Evolutionary conservation across 805 yeast genomes (phyloP), one percentile per base, ranked within the genome.

Genomic region (Metschnikowia proteae): DNA sequence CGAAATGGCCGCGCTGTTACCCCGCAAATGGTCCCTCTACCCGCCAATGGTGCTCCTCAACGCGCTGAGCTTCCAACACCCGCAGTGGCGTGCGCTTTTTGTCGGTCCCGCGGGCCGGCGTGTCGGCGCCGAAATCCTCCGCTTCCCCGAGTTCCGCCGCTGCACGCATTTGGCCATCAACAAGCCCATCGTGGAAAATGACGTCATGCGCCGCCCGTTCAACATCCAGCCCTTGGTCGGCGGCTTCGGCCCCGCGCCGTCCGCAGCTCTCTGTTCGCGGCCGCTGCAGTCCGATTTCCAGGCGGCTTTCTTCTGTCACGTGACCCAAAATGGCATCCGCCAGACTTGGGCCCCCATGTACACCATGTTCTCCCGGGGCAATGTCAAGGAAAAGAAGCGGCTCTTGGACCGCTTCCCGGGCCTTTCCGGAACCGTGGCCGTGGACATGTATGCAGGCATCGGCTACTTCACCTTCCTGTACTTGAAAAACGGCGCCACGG

Each of bases 321-420:
- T 75, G 1, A 66, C 72, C 2, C 96, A 88, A 58, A 87, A 89
- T 62, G 90, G 89, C 1, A 80, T 88, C 3, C 70, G 62, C 53
- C 96, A 88, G 59, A 74, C 78, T 7, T 88, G 96, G 96, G 88
- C 92, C 5, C 96, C 96, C 1, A 62, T 75, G 47, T 84, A 81
- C 59, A 87, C 96, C 1, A 88, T 88, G 96, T 89, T 89, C 61
- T 83, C 91, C 43, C 66, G 96, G 17, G 96, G 96, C 1, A 88
- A 88, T 61, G 79, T 89, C 57, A 85, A 85, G 54, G 96, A 88
- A 60, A 88, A 88, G 62, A 75, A 80, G 10, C 65, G 96, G 22
- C 74, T 88, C 0, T 60, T 87, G 36, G 71, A 71, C 17, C 62
- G 63, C 0, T 79, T 69, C 49, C 38, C 47, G 1, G 59, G 68